Percentiles rank a stretch among this genome's conserved stretches.
These are phyloP conservation scores for Spizellomyces punctatus DNA, from an alignment of 192 early-diverging fungal genomes.

Conservation along the genomic window DNA sequence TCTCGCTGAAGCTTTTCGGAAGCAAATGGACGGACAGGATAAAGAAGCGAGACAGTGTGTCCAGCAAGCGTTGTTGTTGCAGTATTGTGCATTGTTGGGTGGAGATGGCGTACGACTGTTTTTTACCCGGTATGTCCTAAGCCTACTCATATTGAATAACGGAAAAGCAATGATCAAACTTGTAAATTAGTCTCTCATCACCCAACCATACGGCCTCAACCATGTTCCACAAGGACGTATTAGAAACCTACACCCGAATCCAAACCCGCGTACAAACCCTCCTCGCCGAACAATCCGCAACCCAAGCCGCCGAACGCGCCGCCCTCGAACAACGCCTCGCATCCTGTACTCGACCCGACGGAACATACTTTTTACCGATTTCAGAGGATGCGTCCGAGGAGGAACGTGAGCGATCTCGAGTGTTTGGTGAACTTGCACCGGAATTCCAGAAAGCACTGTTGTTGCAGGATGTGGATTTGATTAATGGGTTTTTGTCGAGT, in stretches of 20 bases:
- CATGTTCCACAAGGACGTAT: conserved; percentile 87
- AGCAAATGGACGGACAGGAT: conserved; percentile 72
- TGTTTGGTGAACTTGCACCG: conserved; percentile 70
- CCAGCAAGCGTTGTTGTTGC: conserved; percentile 78
- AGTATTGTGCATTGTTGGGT: conserved; percentile 84
- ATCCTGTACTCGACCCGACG: conserved; percentile 77
- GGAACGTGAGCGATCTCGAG: conserved; percentile 60
- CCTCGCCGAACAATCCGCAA: conserved; percentile 53
- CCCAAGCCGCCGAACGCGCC: conserved; percentile 37
- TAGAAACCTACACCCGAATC: conserved; percentile 81
- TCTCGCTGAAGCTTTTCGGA: conserved; percentile 79
- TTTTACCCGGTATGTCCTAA: conserved; percentile 68
- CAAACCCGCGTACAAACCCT: conserved; percentile 71
- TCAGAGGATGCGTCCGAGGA: conserved; percentile 60
- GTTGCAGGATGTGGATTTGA: conserved; percentile 75
- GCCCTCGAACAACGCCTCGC: conserved; percentile 58
- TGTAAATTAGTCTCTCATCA: conserved; percentile 46
- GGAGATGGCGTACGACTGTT: conserved; percentile 82
- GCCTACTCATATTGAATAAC: background rate
- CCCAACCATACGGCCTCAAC: conserved; percentile 61
- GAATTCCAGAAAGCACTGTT: conserved; percentile 76
- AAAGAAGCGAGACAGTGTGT: conserved; percentile 74
- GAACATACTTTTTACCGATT: conserved; percentile 70
- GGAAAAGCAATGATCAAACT: too few species aligned
- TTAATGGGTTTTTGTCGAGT: conserved; percentile 78